These are phyloP conservation scores for Phytopythium vexans DNA, from an alignment of 352 stramenopile species.

Conservation along the genomic window DNA sequence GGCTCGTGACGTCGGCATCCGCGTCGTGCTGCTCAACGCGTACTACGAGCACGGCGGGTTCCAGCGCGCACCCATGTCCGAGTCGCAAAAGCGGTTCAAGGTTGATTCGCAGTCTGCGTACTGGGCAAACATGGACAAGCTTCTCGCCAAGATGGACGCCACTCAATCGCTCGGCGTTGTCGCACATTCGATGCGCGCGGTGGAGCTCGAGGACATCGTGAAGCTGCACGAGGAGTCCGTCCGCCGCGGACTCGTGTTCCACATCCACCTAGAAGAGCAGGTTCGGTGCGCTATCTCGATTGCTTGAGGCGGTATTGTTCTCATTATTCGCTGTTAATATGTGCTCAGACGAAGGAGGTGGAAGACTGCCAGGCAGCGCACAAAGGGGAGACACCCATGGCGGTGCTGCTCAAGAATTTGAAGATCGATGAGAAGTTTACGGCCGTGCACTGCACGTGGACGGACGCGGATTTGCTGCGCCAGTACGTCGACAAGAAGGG, in stretches of 20 bases:
- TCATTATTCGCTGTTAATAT: background rate
- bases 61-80: slow-evolving; percentile 48
- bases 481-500: slow-evolving; percentile 56
- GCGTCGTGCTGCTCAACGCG: slow-evolving; percentile 71
- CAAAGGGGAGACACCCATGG: slow-evolving; percentile 58
- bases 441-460: slow-evolving; percentile 77
- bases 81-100: slow-evolving; percentile 71
- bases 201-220: slow-evolving; percentile 56
- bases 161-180: slow-evolving; percentile 71
- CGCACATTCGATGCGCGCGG: slow-evolving; percentile 71
- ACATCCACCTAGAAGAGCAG: slow-evolving; percentile 66
- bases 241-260: slow-evolving; percentile 57
- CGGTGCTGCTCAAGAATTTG: slow-evolving; percentile 55
- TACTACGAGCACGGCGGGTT: slow-evolving; percentile 78
- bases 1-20: slow-evolving; percentile 60
- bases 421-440: slow-evolving; percentile 74
- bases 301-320: background rate
- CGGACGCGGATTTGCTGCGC: slow-evolving; percentile 45
- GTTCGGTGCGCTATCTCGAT: slow-evolving; percentile 4
- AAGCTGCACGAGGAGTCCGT: slow-evolving; percentile 67
- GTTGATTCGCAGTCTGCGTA: slow-evolving; percentile 60
- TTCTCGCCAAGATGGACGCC: slow-evolving; percentile 23
- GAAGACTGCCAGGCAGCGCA: slow-evolving; percentile 68
- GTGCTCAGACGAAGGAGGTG: slow-evolving; percentile 55
- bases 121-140: slow-evolving; percentile 64